Base-by-base conservation (phyloP, 371 early-diverging fungal species). In the Lichtheimia hyalospora region DNA sequence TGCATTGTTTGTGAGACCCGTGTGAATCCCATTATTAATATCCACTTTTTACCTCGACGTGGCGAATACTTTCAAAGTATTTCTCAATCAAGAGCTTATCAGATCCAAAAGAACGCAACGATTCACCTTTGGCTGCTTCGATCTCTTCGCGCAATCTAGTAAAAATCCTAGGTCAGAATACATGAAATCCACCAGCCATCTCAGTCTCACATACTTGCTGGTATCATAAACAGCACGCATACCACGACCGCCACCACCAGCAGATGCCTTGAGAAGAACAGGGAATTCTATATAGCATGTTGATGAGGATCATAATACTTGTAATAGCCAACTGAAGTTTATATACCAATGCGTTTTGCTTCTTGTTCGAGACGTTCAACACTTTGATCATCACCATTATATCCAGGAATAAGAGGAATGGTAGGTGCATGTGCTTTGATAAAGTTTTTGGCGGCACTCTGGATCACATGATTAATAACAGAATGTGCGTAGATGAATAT, bases 211-310 rank as follows among this genome's bases (percentile, higher is more conserved):
- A 64, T 69, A 75, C 79, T 73, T 64, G 52, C 46, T 54, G 6
- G 71, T 54, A n/a, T 79, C 70, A 44, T 75, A 79, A 2, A 79
- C 79, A 12, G 92, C 85, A 60, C 91, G 83, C 91, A 93, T 93
- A 49, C 95, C 91, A 73, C 95, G 95, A 60, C 98, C 96, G 71
- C 96, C 96, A 54, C 96, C 96, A 67, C 93, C 93, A 20, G 91
- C 89, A 23, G 88, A 87, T n/a, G 92, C 93, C 74, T 96, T 96
- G 44, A 94, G 71, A 79, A 96, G 86, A 25, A 96, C 83, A 8
- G 95, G 95, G 67, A 90, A 94, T 15, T 90, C 92, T 62, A 86
- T 76, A n/a, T n/a, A n/a, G n/a, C n/a, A n/a, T n/a, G n/a, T n/a
- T n/a, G n/a, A n/a, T n/a, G n/a, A n/a, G n/a, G n/a, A n/a, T n/a